These are phyloP conservation scores for Rosa hybrid DNA, from an alignment of 331 rosid genomes.

Conservation along the genomic window DNA sequence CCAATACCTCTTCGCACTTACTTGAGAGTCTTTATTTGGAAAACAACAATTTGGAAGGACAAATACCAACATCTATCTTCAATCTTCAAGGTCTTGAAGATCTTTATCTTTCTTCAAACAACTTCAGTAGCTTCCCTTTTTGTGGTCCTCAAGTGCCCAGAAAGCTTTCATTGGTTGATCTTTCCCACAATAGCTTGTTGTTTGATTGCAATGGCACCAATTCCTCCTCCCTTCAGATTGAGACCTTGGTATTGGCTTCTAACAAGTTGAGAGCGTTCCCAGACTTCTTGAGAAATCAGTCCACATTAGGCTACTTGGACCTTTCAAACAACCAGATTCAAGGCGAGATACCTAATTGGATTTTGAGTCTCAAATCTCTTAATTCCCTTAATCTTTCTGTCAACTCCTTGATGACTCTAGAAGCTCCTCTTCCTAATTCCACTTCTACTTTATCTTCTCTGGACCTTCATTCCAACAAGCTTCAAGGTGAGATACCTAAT, in stretches of 20 bases:
- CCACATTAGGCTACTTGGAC: neutral
- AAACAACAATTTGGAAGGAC: neutral
- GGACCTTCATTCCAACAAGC: too few species aligned
- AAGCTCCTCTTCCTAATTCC: too few species aligned
- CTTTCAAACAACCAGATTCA: neutral
- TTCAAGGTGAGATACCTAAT: neutral
- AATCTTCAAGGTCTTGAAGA: conserved; percentile 20
- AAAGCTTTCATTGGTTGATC: conserved; percentile 39
- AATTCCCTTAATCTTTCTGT: too few species aligned
- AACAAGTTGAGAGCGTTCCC: neutral
- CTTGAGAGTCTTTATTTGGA: neutral
- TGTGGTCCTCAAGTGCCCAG: neutral
- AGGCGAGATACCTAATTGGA: too few species aligned
- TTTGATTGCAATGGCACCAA: neutral
- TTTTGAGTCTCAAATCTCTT: too few species aligned
- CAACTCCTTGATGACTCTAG: too few species aligned
- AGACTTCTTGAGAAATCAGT: neutral
- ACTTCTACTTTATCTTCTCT: too few species aligned
- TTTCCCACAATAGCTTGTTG: conserved; percentile 27
- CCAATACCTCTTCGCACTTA: neutral
- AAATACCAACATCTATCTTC: neutral
- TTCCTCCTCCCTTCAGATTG: neutral
- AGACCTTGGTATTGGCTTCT: too few species aligned
- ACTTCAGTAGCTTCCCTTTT: conserved; percentile 12
- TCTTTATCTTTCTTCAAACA: conserved; percentile 43